phyloP scores from a whole-genome alignment of 768 basidiomycete species.

The Ramaria sp. region DNA sequence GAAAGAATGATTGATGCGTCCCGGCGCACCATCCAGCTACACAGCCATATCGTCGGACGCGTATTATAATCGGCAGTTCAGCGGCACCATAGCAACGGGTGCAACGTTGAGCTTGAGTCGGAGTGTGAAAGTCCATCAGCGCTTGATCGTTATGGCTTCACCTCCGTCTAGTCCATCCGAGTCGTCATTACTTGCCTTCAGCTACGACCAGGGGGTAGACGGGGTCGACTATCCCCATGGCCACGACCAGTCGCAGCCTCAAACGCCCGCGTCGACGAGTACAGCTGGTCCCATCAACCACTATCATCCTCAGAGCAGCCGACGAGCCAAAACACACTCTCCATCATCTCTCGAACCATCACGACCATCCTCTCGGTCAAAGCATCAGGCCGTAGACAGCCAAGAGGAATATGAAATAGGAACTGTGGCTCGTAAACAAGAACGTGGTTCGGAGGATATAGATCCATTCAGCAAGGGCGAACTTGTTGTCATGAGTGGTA shows the following conservation, averaged over 20 bases:
- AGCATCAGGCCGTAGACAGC: not conserved
- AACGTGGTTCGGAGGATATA: not conserved
- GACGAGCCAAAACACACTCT: no score
- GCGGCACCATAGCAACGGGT: no score
- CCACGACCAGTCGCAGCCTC: constrained; percentile 1
- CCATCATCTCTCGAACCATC: not conserved
- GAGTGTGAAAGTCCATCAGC: no score
- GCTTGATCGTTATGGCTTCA: not conserved
- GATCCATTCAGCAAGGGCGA: constrained; percentile 1
- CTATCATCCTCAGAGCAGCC: not conserved
- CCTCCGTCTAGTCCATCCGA: not conserved
- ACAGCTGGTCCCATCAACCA: not conserved
- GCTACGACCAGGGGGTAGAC: not conserved
- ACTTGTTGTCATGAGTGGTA: not conserved
- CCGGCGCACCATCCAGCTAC: no score
- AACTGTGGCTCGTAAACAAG: not conserved
- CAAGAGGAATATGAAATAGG: not conserved
- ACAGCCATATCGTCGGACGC: no score
- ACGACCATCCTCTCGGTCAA: not conserved
- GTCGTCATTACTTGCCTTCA: not conserved
- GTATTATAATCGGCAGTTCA: no score
- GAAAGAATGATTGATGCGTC: no score
- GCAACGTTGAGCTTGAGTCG: no score
- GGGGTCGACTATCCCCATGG: not conserved
- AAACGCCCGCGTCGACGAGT: not conserved